These are phyloP conservation scores for Mycosphaerella sp. DNA, from an alignment of 2,329 filamentous ascomycete species.

Conservation along the genomic window DNA sequence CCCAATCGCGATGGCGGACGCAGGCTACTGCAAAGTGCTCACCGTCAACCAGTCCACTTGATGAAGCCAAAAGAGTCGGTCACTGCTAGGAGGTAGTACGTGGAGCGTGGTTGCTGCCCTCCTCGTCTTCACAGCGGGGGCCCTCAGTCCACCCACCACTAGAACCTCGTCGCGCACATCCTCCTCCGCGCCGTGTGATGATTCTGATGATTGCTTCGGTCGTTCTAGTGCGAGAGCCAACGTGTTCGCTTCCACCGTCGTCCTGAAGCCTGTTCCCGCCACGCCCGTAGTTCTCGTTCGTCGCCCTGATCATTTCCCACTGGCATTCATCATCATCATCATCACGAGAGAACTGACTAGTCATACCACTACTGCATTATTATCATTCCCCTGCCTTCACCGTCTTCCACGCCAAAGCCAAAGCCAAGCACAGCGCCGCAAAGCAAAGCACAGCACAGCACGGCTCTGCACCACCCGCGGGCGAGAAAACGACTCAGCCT, in stretches of 20 bases:
- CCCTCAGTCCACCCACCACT: not conserved
- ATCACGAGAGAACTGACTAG: too few species aligned
- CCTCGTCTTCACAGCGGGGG: not conserved
- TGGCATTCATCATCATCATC: too few species aligned
- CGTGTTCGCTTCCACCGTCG: not conserved
- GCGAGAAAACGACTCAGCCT: not conserved
- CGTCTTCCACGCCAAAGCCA: not conserved
- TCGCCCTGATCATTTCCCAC: not conserved
- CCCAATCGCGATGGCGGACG: constrained; percentile 7
- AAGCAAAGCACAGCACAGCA: not conserved
- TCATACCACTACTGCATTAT: not conserved
- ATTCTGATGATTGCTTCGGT: constrained; percentile 1
- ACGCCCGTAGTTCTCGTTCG: not conserved
- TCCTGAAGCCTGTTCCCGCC: not conserved
- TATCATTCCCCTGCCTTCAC: not conserved
- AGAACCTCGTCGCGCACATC: too few species aligned
- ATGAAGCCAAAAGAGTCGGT: constrained; percentile 1
- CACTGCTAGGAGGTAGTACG: not conserved
- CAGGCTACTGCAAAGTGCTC: constrained; percentile 13
- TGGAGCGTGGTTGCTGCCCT: constrained; percentile 2
- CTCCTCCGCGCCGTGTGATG: not conserved
- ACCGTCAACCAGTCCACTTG: constrained; percentile 6
- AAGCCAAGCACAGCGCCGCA: not conserved
- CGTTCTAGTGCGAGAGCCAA: not conserved
- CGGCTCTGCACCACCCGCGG: not conserved